Percentiles rank a stretch among this genome's conserved stretches.
Conservation (phyloP, 1,284 basidiomycete genomes). For the Inonotus hispidus region DNA sequence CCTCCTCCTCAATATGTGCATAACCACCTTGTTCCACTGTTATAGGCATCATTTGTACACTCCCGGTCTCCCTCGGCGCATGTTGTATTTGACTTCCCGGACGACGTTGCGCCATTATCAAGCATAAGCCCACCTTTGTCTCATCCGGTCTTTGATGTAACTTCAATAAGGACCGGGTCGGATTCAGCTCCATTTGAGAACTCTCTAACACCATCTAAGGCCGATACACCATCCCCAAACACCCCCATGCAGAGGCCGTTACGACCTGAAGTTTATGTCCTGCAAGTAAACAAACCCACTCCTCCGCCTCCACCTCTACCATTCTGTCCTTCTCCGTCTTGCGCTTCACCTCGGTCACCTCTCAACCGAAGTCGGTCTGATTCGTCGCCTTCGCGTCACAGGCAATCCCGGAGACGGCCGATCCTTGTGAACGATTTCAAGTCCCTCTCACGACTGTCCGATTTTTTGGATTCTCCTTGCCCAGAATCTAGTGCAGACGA, state of each 20-base stretch:
- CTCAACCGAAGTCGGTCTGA: conserved; percentile 25
- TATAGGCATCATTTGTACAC: conserved; percentile 3
- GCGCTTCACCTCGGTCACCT: conserved; percentile 5
- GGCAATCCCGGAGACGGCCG: conserved; percentile 28
- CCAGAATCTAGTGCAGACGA: neutral
- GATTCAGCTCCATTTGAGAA: neutral
- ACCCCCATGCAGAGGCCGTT: conserved; percentile 38
- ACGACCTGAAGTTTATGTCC: conserved; percentile 23
- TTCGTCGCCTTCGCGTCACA: conserved; percentile 17
- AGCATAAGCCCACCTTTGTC: conserved; percentile 4
- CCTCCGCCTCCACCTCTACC: conserved; percentile 22
- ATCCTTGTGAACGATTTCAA: conserved; percentile 38
- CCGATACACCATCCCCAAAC: conserved; percentile 37
- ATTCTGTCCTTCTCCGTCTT: conserved; percentile 1
- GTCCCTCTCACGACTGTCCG: conserved; percentile 34
- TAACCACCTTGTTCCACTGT: neutral
- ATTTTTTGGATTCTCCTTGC: conserved; percentile 36
- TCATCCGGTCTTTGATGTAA: conserved; percentile 7
- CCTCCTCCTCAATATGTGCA: neutral
- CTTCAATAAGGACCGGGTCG: conserved; percentile 7
- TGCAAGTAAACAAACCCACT: conserved; percentile 29
- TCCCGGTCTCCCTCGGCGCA: conserved; percentile 9
- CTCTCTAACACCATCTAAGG: neutral
- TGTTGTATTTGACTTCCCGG: conserved; percentile 12
- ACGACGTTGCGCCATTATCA: conserved; percentile 13